Conservation (phyloP, 331 rosid species). For the Saraca asoca region DNA sequence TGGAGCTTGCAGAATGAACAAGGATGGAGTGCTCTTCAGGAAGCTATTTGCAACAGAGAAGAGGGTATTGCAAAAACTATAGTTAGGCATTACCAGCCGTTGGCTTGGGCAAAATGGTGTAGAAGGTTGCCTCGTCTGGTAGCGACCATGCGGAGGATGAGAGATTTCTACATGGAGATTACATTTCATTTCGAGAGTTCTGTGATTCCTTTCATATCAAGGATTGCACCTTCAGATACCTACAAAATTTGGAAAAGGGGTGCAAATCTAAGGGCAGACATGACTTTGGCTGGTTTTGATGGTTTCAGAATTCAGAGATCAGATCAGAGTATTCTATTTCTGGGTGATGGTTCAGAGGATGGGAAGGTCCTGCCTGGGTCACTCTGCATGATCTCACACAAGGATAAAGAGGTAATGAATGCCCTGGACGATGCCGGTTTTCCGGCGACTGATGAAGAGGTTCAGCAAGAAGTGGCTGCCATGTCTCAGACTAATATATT, state of each 20-base stretch:
- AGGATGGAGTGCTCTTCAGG: conserved; percentile 99
- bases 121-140: conserved; percentile 94
- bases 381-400: conserved; percentile 93
- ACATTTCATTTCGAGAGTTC: conserved; percentile 98
- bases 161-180: conserved; percentile 97
- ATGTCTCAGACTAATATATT: conserved; percentile 95
- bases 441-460: conserved; percentile 83
- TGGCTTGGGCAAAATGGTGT: conserved; percentile 99
- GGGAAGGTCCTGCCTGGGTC: conserved; percentile 82
- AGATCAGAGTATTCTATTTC: conserved; percentile 85
- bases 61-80: conserved; percentile 77
- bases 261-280: conserved; percentile 93
- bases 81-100: conserved; percentile 84
- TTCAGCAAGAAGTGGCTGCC: conserved; percentile 81
- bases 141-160: conserved; percentile 86
- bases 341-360: conserved; percentile 93
- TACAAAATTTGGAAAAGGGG: conserved; percentile 98
- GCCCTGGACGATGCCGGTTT: conserved; percentile 91
- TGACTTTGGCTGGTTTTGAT: conserved; percentile 98
- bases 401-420: conserved; percentile 85
- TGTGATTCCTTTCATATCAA: conserved; percentile 93
- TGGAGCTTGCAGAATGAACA: conserved; percentile 98
- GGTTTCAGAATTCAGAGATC: conserved; percentile 96
- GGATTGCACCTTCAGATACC: conserved; percentile 97
- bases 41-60: conserved; percentile 88